Evolutionary conservation across 179 eudicot genomes (phyloP).

Genomic region (Monotropa hypopitys): DNA sequence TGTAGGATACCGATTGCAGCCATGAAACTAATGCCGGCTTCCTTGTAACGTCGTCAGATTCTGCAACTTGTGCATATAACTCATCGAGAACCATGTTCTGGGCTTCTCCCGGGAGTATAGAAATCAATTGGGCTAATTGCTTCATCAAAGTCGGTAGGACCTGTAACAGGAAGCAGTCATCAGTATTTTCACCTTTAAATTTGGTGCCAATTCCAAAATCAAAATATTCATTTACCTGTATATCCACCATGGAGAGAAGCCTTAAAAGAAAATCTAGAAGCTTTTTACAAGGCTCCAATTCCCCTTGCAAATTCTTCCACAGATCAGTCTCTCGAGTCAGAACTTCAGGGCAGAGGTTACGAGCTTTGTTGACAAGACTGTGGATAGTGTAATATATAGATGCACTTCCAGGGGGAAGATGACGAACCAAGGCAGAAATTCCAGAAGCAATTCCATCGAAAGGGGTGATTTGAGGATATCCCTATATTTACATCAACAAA

Average conservation of each 20-base stretch:
- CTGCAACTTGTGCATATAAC: constrained; percentile 68
- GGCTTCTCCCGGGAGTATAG: constrained; percentile 48
- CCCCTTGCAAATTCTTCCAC: constrained; percentile 61
- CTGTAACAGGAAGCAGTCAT: constrained; percentile 21
- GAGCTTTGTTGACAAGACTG: constrained; percentile 56
- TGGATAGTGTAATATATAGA: constrained; percentile 64
- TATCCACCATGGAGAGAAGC: constrained; percentile 65
- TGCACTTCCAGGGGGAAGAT: constrained; percentile 94
- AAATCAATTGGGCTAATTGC: constrained; percentile 52
- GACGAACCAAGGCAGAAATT: constrained; percentile 67
- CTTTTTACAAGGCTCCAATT: constrained; percentile 59
- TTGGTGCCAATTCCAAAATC: neutral
- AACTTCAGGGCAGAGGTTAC: constrained; percentile 31
- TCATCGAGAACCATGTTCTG: constrained; percentile 61
- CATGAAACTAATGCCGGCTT: constrained; percentile 81
- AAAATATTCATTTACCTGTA: constrained; percentile 40
- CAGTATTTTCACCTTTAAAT: neutral
- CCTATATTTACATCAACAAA: constrained; percentile 25
- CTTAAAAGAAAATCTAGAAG: constrained; percentile 58
- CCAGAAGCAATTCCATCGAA: constrained; percentile 93
- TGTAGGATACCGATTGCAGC: constrained; percentile 79
- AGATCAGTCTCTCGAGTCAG: constrained; percentile 23
- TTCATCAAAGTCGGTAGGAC: constrained; percentile 84
- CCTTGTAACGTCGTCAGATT: constrained; percentile 85
- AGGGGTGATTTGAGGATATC: constrained; percentile 73